These are phyloP conservation scores for Saccharomyces hybrid DNA, from an alignment of 1,139 yeast genomes.

Conservation along the genomic window DNA sequence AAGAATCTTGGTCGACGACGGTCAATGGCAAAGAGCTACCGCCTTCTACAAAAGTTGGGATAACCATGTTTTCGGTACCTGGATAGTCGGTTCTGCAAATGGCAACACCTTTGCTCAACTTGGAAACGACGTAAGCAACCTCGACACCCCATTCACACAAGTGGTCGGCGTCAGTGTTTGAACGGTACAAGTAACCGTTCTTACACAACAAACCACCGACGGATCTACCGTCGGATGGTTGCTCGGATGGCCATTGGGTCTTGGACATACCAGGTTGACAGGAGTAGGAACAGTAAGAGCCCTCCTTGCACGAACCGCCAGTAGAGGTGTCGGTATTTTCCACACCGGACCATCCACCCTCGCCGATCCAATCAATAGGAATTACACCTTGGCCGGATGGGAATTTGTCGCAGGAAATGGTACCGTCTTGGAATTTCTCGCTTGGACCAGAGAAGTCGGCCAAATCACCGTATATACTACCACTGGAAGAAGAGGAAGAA, in stretches of 20 bases:
- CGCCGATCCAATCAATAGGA: conserved; percentile 48
- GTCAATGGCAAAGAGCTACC: conserved; percentile 53
- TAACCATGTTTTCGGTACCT: conserved; percentile 82
- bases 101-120: conserved; percentile 53
- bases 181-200: conserved; percentile 59
- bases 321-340: conserved; percentile 55
- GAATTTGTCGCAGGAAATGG: conserved; percentile 50
- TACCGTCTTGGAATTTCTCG: conserved; percentile 55
- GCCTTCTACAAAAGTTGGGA: conserved; percentile 62
- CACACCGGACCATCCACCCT: conserved; percentile 71
- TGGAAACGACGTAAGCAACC: conserved; percentile 51
- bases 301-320: conserved; percentile 62
- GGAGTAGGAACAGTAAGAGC: conserved; percentile 76
- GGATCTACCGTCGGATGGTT: conserved; percentile 68
- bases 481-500: conserved; percentile 28
- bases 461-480: conserved; percentile 51
- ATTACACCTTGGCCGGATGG: conserved; percentile 72
- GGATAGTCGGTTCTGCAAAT: conserved; percentile 85
- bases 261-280: conserved; percentile 89
- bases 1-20: conserved; percentile 55
- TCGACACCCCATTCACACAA: conserved; percentile 75
- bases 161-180: conserved; percentile 50
- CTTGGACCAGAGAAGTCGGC: conserved; percentile 45
- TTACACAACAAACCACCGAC: conserved; percentile 73
- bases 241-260: conserved; percentile 75